phyloP scores from a whole-genome alignment of 2,329 filamentous ascomycete genomes.

The Amauroascus niger region DNA sequence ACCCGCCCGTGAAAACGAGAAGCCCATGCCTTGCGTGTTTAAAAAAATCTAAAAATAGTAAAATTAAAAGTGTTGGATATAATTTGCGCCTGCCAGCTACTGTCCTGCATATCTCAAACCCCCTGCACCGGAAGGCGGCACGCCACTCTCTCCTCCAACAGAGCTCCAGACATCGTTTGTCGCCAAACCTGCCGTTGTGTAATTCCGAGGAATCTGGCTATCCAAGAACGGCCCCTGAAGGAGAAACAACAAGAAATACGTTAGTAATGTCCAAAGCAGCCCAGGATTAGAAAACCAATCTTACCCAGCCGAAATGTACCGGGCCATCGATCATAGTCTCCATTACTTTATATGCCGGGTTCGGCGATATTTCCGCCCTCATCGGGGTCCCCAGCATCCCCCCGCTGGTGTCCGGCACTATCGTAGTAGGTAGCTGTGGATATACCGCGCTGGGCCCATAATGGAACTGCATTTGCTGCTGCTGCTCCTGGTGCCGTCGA shows the following conservation, averaged over 20 bases:
- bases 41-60: neutral
- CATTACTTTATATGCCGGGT: slow-evolving; percentile 5
- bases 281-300: neutral
- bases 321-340: slow-evolving; percentile 6
- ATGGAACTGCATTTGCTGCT: neutral
- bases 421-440: neutral
- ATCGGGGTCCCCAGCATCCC: neutral
- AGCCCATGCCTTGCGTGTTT: neutral
- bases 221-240: neutral
- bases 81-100: neutral
- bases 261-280: neutral
- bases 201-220: neutral
- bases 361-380: slow-evolving; percentile 1
- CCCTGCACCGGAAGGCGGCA: neutral
- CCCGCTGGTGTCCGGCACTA: neutral
- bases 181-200: neutral
- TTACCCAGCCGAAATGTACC: slow-evolving; percentile 7
- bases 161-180: neutral
- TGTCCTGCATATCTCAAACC: neutral
- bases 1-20: neutral
- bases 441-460: neutral
- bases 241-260: neutral
- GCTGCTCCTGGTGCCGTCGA: neutral
- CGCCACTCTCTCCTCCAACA: neutral
- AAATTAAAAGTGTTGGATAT: neutral